A percentile compares a stretch with the other conserved stretches of the same genome.
Conservation (phyloP, 352 stramenopile genomes). For the Globisporangium mamillatum region DNA sequence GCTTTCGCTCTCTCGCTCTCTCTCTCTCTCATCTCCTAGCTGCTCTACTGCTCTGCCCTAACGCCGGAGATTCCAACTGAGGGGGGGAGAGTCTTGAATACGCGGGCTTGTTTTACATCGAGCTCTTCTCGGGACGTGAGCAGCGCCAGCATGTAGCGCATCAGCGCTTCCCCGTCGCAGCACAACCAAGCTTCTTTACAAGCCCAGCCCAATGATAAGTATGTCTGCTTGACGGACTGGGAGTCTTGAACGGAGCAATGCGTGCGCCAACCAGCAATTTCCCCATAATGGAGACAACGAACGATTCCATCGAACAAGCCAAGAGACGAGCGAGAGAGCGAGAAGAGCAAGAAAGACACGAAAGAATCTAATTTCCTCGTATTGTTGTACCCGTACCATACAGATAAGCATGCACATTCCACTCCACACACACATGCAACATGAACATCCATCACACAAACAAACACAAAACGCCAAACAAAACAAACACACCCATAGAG, state of each 20-base stretch:
- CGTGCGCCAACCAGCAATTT: background rate
- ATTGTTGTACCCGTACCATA: slow-evolving; percentile 8
- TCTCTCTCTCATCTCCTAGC: background rate
- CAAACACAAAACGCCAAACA: background rate
- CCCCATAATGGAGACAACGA: background rate
- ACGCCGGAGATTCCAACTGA: background rate
- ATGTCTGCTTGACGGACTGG: background rate
- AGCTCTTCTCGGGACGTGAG: background rate
- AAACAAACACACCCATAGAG: background rate
- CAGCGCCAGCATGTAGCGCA: background rate
- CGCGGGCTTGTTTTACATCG: background rate
- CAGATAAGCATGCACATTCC: background rate
- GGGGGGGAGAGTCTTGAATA: background rate
- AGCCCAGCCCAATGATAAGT: background rate
- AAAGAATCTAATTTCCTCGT: slow-evolving; percentile 7
- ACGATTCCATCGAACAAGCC: background rate
- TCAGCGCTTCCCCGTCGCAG: background rate
- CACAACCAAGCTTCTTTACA: background rate
- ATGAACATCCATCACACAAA: background rate
- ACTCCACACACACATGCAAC: background rate
- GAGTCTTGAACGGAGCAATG: background rate
- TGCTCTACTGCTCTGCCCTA: background rate
- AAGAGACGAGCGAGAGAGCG: slow-evolving; percentile 11
- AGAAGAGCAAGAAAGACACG: slow-evolving; percentile 7
- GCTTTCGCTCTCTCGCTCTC: slow-evolving; percentile 2